Evolutionary conservation across 305 asterid species (phyloP).

Genomic region (Vinca major): DNA sequence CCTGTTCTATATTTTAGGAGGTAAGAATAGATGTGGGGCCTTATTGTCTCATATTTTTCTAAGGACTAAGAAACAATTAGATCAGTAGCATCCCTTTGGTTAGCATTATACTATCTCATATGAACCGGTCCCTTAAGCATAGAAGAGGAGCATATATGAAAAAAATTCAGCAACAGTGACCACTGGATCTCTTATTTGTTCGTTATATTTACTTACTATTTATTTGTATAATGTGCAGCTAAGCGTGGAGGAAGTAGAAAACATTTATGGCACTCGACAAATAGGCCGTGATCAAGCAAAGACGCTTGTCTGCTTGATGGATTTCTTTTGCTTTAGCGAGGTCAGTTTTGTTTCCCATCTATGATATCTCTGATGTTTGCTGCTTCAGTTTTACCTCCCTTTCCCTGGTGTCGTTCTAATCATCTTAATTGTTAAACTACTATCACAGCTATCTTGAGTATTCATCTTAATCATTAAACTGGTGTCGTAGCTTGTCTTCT

Average conservation of each 20-base stretch:
- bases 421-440: background rate
- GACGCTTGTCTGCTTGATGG: conserved; percentile 85
- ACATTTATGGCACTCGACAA: conserved; percentile 76
- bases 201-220: conserved; percentile 1
- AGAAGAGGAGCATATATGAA: background rate
- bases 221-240: conserved; percentile 42
- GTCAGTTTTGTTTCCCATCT: conserved; percentile 30
- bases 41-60: background rate
- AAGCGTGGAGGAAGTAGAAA: conserved; percentile 57
- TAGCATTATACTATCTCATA: background rate
- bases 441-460: background rate
- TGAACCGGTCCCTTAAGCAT: background rate
- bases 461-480: background rate
- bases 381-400: background rate
- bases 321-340: conserved; percentile 98
- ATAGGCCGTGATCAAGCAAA: conserved; percentile 90
- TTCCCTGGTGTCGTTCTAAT: background rate
- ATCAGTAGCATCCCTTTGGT: background rate
- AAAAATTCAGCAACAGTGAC: background rate
- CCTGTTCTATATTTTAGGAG: background rate
- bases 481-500: background rate
- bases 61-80: background rate
- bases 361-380: background rate
- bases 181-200: background rate
- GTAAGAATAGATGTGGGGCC: background rate